Base-by-base conservation (phyloP, 257 asterid species). In the Solanum tacnaense region DNA sequence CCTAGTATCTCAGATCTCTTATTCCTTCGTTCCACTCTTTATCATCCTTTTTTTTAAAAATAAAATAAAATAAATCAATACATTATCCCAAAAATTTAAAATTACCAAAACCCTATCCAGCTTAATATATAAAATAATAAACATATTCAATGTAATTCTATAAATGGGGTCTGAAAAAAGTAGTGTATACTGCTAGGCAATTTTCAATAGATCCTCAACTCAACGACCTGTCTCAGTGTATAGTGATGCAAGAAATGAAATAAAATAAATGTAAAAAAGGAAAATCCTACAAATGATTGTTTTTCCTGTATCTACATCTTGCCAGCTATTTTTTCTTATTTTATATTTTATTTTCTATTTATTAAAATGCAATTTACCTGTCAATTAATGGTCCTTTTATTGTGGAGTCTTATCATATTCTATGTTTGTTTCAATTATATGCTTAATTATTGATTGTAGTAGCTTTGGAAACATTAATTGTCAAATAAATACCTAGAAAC, bases 1-100 rank as follows among this genome's bases (percentile, higher is more conserved):
- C 86, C 70, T 82, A 29, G 86, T 49, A 82, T 82, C 86, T 82
- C 70, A 82, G 70, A 82, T 82, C 21, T 46, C 86, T 20, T 82
- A 31, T 82, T 82, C 86, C 41, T 82, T 39, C 7, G 34, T n/a
- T 38, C 34, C 84, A 76, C 44, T 21, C 10, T 36, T 76, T n/a
- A 23, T 76, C 27, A 5, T 78, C 1, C 4, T 18, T 44, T 44
- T 44, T 25, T 13, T 12, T 2, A 10, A 73, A 18, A 41, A 46
- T 1, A 4, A 46, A 46, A 46, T 44, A 44, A 46, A 73, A 35
- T n/a, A 65, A 68, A 68, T 68, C 34, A 29, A 13, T 39, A 46
- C 29, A 46, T 29, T 29, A 81, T 81, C 16, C 3, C 20, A 29
- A 16, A 46, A 46, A 1, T 3, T 18, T 56, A 18, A 81, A 81